These are phyloP conservation scores for Deinandra increscens DNA, from an alignment of 129 eudicot genomes.

Conservation along the genomic window DNA sequence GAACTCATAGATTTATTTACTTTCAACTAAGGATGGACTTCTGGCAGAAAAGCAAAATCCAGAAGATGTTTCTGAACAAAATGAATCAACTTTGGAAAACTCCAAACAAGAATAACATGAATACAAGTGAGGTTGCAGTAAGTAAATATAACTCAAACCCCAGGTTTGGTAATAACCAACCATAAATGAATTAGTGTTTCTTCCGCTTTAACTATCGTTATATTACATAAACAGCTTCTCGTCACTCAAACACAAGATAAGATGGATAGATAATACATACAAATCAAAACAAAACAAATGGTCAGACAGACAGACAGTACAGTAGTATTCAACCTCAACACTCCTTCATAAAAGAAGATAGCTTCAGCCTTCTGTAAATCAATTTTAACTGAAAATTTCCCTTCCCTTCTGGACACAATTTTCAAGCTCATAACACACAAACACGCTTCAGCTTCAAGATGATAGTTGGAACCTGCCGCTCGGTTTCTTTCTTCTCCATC, in stretches of 20 bases:
- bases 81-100: too few species aligned
- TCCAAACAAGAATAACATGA: too few species aligned
- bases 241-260: slow-evolving; percentile 21
- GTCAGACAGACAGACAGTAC: background rate
- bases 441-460: slow-evolving; percentile 25
- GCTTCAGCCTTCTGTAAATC: slow-evolving; percentile 18
- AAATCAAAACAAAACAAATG: slow-evolving; percentile 24
- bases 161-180: background rate
- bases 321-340: slow-evolving; percentile 12
- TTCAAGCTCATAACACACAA: background rate
- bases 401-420: slow-evolving; percentile 23
- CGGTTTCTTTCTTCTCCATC: slow-evolving; percentile 91
- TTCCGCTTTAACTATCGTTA: background rate
- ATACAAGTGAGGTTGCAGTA: too few species aligned
- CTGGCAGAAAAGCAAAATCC: too few species aligned
- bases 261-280: slow-evolving; percentile 40
- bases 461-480: slow-evolving; percentile 89
- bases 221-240: slow-evolving; percentile 25
- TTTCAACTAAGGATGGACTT: too few species aligned
- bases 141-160: too few species aligned
- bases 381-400: slow-evolving; percentile 23
- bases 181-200: background rate
- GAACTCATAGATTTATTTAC: too few species aligned
- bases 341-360: background rate
- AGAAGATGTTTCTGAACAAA: too few species aligned